Percentiles rank a stretch among this genome's conserved stretches.
Evolutionary conservation across 208 protist genomes (phyloP).

Genomic region (Trypanosoma cruzi): DNA sequence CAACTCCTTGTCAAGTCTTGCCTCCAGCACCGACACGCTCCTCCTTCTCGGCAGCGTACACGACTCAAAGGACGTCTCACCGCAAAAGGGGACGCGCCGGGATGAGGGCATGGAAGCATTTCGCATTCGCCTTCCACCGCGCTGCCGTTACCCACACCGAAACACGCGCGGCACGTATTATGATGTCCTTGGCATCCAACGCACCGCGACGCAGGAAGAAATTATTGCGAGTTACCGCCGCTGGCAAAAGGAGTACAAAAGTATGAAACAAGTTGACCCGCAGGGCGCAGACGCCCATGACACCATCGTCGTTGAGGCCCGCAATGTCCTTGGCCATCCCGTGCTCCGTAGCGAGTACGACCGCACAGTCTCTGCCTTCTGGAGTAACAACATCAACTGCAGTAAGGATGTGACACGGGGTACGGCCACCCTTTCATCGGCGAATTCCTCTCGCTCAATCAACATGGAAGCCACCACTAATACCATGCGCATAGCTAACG

Average conservation of each 20-base stretch:
- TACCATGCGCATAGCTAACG: background rate
- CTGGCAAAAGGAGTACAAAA: constrained; percentile 80
- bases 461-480: background rate
- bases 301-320: constrained; percentile 77
- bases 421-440: constrained; percentile 16
- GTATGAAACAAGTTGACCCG: constrained; percentile 50
- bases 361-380: constrained; percentile 31
- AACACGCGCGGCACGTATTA: constrained; percentile 81
- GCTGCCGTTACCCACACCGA: constrained; percentile 83
- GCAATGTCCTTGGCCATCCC: constrained; percentile 76
- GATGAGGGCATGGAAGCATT: constrained; percentile 11
- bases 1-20: constrained; percentile 19
- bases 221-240: constrained; percentile 62
- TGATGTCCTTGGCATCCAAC: constrained; percentile 65
- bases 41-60: background rate
- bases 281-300: constrained; percentile 61
- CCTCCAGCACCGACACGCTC: constrained; percentile 22
- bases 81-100: background rate
- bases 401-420: background rate
- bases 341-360: constrained; percentile 73
- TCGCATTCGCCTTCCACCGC: constrained; percentile 58
- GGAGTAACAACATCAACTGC: constrained; percentile 3
- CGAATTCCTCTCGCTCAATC: constrained; percentile 27
- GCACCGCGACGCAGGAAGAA: constrained; percentile 39
- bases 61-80: constrained; percentile 5